Base-by-base conservation (phyloP, 2,329 filamentous ascomycete genomes). In the Calcarisporium arbuscula region DNA sequence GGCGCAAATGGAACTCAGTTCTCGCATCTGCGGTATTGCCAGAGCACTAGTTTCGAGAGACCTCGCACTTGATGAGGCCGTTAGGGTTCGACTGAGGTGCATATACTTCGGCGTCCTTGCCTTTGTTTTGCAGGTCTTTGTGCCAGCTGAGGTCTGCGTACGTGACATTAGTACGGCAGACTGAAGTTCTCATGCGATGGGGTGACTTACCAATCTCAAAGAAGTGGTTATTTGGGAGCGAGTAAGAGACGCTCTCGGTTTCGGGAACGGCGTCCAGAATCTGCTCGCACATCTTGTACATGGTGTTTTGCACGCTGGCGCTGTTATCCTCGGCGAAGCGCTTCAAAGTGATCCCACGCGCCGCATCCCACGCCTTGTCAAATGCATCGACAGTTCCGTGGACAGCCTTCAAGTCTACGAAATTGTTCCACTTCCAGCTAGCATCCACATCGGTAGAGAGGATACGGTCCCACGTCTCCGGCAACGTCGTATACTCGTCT, bases 211-310 rank as follows among this genome's bases (percentile, higher is more conserved):
- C 84, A 60, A 96, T 82, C 64, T 96, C 90, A 56, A 96, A 96
- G 67, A 95, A 96, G 65, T 98, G 92, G 70, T 95, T 96, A 71
- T 98, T 98, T 9, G 92, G 92, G 52, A 98, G 71, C 8, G 82
- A 72, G 58, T 95, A 96, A 50, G 82, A 76, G 27, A 92, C 85
- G 16, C 72, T 70, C 28, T 82, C 75, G 16, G 88, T 74, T 44
- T 80, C 69, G 11, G 87, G 82, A 17, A 80, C 84, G 16, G 71
- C 77, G 8, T 75, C 82, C 34, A 98, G 70, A 47, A 98, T 95
- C 59, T 82, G 70, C 60, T 90, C 83, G 50, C 77, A 80, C 90
- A 98, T 98, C 70, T 95, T 94, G 70, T 95, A 98, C 92, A 98
- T 96, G 41, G 90, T 96, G 51, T 81, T 82, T 67, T 98, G 92